Evolutionary conservation across 257 asterid species (phyloP), one percentile per base, ranked within the genome.

Genomic region (Nicotiana tomentosiformis): DNA sequence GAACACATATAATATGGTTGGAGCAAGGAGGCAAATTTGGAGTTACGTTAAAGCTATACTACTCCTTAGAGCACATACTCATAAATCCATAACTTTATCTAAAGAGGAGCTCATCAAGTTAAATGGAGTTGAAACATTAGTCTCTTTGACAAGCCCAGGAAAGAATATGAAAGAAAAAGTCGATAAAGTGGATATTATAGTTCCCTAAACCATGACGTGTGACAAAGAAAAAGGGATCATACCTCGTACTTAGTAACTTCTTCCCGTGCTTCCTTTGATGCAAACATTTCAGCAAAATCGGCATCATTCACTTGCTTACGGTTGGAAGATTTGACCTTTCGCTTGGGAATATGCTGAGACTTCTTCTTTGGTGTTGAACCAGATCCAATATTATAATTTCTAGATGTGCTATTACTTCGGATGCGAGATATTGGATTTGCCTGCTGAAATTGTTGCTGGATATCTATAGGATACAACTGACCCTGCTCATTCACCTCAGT

Each of bases 161-260:
- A 37, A 68, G 3, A 18, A 39, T 10, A 69, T 10, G 33, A 69
- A 37, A 39, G 30, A 69, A 69, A 2, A 69, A 2, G 57, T 69
- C 1, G 37, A 72, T 12, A 46, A 12, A 72, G 51, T 3, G 18
- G 58, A 10, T 12, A 23, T 53, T 53, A 4, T 12, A 10, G 26
- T 26, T 72, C 35, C n/a, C 39, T 23, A 72, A 39, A 23, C 60
- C 1, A 70, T 43, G 60, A 43, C 1, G 37, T 20, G 79, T 72
- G 49, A 23, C 16, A 12, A 49, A 70, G 67, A 82, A 58, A 82
- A 53, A 84, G 7, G 15, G 61, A 33, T 55, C n/a, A 35, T 86
- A 94, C 98, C 97, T 94, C 95, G 55, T 77, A 91, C 74, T 87
- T 88, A 72, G 83, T 84, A 65, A 96, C 86, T 86, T 96, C 98